These are phyloP conservation scores for Auriscalpium orientale DNA, from an alignment of 768 basidiomycete genomes.

Conservation along the genomic window DNA sequence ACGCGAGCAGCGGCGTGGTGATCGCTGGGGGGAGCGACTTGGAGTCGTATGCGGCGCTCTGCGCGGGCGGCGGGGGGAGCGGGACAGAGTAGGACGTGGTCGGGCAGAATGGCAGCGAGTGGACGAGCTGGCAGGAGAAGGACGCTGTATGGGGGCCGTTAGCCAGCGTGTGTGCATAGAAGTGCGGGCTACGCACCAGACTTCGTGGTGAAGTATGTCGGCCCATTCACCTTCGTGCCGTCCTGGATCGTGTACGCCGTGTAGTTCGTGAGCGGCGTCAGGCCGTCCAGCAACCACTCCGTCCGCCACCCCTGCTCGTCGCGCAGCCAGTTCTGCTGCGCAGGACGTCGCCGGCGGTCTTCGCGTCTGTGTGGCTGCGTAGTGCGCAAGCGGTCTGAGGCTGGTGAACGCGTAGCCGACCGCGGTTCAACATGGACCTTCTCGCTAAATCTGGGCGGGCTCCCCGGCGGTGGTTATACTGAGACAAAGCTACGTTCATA, in stretches of 20 bases:
- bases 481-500: too few relatives aligned
- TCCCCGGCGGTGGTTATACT: too few relatives aligned
- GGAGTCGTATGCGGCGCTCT: conserved; percentile 38
- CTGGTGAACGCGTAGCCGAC: conserved; percentile 30
- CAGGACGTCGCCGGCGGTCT: conserved; percentile 19
- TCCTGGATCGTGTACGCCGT: conserved; percentile 38
- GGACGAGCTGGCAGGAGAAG: conserved; percentile 63
- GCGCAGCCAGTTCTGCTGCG: conserved; percentile 48
- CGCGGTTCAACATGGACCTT: too few relatives aligned
- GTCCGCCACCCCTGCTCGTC: conserved; percentile 53
- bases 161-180: neutral
- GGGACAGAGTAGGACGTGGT: conserved; percentile 62
- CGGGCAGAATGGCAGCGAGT: conserved; percentile 72
- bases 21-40: conserved; percentile 43
- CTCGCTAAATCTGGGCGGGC: too few relatives aligned
- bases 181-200: conserved; percentile 39
- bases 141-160: conserved; percentile 35
- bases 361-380: conserved; percentile 21
- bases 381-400: conserved; percentile 58
- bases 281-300: conserved; percentile 57
- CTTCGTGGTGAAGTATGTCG: conserved; percentile 71
- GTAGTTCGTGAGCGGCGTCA: conserved; percentile 67
- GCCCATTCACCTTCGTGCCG: conserved; percentile 50
- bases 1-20: conserved; percentile 43
- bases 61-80: conserved; percentile 41